These are phyloP conservation scores for Fusarium succisae DNA, from an alignment of 2,329 filamentous ascomycete species.

Conservation along the genomic window DNA sequence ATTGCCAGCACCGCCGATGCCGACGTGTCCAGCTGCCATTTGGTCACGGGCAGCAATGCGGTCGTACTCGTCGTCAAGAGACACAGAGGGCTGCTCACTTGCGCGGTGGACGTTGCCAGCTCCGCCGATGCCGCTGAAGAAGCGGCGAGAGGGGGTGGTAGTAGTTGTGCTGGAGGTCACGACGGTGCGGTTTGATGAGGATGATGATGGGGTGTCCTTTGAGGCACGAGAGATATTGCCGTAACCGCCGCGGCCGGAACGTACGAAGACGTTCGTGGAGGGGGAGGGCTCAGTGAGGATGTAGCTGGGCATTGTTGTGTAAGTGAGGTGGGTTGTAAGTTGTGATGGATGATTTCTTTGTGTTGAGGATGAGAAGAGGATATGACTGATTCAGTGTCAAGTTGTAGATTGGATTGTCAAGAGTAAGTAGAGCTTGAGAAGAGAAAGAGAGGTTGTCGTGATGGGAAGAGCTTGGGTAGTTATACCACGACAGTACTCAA, in stretches of 20 bases:
- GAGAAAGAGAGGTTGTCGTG: constrained; percentile 29
- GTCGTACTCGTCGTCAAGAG: constrained; percentile 58
- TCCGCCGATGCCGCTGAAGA: constrained; percentile 73
- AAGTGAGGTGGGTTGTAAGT: constrained; percentile 16
- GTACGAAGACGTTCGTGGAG: constrained; percentile 50
- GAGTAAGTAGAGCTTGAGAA: constrained; percentile 6
- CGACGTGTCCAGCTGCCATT: constrained; percentile 66
- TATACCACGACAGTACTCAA: constrained; percentile 27
- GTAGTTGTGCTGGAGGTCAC: constrained; percentile 49
- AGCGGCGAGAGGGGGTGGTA: constrained; percentile 55
- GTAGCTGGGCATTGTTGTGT: constrained; percentile 45
- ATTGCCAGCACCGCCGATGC: constrained; percentile 72
- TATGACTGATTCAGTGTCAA: background rate
- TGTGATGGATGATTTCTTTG: background rate
- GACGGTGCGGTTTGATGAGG: constrained; percentile 57
- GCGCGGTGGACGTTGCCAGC: constrained; percentile 69
- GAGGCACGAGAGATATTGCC: constrained; percentile 65
- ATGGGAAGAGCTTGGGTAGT: constrained; percentile 34
- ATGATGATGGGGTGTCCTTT: constrained; percentile 51
- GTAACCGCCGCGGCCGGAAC: constrained; percentile 65
- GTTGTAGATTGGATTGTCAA: background rate
- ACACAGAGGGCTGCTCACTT: constrained; percentile 57
- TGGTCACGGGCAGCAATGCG: constrained; percentile 55
- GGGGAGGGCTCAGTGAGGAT: constrained; percentile 47
- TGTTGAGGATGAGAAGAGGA: background rate